phyloP scores from a whole-genome alignment of 352 stramenopile species.

The Globisporangium uncinulatum region DNA sequence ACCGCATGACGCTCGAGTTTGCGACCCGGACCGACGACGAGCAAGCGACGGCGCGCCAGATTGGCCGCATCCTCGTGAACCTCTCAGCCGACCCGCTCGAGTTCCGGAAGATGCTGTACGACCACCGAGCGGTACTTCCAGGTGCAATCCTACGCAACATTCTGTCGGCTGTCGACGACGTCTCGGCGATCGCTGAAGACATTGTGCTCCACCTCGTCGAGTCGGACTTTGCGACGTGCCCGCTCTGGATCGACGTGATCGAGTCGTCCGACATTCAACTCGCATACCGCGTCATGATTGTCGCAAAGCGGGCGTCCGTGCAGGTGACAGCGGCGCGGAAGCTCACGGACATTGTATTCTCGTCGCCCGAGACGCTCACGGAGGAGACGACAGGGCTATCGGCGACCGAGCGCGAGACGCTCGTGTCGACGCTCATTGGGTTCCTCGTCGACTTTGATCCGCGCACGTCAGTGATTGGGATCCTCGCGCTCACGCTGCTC shows the following conservation, averaged over 20 bases:
- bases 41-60: conserved; percentile 38
- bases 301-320: conserved; percentile 44
- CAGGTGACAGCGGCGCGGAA: conserved; percentile 67
- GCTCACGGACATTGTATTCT: conserved; percentile 73
- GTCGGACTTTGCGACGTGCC: conserved; percentile 77
- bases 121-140: conserved; percentile 50
- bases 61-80: conserved; percentile 56
- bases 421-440: conserved; percentile 63
- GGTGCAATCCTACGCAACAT: conserved; percentile 62
- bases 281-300: conserved; percentile 55
- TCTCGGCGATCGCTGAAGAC: conserved; percentile 57
- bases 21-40: conserved; percentile 20
- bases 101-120: conserved; percentile 77
- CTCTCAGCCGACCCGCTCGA: conserved; percentile 69
- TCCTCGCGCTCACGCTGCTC: conserved; percentile 61
- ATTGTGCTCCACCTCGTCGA: conserved; percentile 74
- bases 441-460: conserved; percentile 73
- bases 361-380: conserved; percentile 42
- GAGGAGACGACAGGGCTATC: conserved; percentile 46
- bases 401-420: conserved; percentile 37
- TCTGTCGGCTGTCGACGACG: conserved; percentile 37
- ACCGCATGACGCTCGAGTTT: conserved; percentile 36
- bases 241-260: conserved; percentile 73
- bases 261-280: conserved; percentile 52
- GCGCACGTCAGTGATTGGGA: conserved; percentile 64